Conservation (phyloP, 441 rosid genomes). For the Pelargonium australe region DNA sequence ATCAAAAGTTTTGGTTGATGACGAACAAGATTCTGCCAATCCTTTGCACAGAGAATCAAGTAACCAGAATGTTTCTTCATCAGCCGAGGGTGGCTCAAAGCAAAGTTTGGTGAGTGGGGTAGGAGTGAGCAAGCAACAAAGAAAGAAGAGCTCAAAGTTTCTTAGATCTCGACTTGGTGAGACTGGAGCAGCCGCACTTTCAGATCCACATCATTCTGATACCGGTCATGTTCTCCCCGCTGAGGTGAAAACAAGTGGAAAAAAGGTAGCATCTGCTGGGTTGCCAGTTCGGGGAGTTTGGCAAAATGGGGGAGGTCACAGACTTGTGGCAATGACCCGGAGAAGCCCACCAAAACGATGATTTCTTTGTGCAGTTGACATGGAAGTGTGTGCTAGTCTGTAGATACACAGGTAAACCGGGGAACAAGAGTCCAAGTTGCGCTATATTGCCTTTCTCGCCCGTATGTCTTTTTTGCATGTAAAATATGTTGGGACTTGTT, state of each 20-base stretch:
- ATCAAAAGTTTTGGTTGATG: constrained; percentile 25
- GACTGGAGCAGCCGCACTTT: constrained; percentile 21
- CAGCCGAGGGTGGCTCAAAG: constrained; percentile 13
- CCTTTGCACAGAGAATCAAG: constrained; percentile 8
- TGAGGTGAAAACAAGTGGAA: constrained; percentile 21
- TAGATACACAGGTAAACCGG: neutral
- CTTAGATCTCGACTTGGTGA: constrained; percentile 36
- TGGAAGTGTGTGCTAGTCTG: neutral
- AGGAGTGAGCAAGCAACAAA: constrained; percentile 33
- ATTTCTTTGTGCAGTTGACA: too few relatives aligned
- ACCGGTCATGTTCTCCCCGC: constrained; percentile 17
- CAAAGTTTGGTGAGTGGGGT: constrained; percentile 19
- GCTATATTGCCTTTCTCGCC: too few relatives aligned
- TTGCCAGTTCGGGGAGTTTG: constrained; percentile 36
- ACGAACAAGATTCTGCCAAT: constrained; percentile 8
- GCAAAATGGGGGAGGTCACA: constrained; percentile 35
- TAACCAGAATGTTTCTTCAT: constrained; percentile 14
- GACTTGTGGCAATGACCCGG: constrained; percentile 24
- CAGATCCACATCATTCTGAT: constrained; percentile 18
- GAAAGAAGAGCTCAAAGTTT: constrained; percentile 34
- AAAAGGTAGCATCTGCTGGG: constrained; percentile 16
- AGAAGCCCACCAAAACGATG: constrained; percentile 16
- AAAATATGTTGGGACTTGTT: too few relatives aligned
- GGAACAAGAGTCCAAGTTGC: too few relatives aligned
- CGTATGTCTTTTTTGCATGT: too few relatives aligned